Evolutionary conservation across 345 rosid species (phyloP), one percentile per base, ranked within the genome.

Genomic region (Cochlearia excelsa): DNA sequence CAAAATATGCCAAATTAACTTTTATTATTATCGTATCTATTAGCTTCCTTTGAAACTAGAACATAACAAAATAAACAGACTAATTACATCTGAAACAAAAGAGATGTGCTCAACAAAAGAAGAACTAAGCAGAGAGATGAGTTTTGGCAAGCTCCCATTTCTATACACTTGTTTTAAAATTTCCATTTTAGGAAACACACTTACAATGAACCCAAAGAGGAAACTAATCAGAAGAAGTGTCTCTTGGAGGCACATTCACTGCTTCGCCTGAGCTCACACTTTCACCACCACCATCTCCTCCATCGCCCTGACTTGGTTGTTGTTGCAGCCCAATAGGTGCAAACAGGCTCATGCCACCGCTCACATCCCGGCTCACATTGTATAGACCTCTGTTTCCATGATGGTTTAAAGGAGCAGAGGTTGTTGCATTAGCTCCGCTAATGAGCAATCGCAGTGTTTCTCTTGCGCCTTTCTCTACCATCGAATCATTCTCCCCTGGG

Each of bases 391-490:
- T 72, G 69, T 84, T 91, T 78, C 78, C 56, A 60, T 85, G 74
- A 61, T 74, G 74, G 46, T 75, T 70, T 66, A 85, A 62, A 33
- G 80, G 83, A 5, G 86, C 74, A n/a, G 57, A 0, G 0, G 44
- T 54, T 34, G 68, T 54, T 46, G 59, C 48, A 26, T 61, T 83
- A 7, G 99, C 82, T 63, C 97, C 72, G 41, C 86, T 79, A 33
- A 93, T 75, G 43, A 93, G 95, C 40, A 89, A 63, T 38, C 95
- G 73, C 31, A 93, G 81, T 2, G 99, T 93, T 75, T 93, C 97
- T 59, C 99, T 85, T 1, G 99, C 99, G 30, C 97, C 84, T 71
- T 85, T 83, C 54, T 90, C 99, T 7, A 90, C 67, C 62, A 83
- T 38, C 1, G 92, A 77, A 9, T 84, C 88, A 2, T 82, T 66